A percentile compares a stretch with the other conserved stretches of the same genome.
Evolutionary conservation across 257 asterid genomes (phyloP).

Genomic region (Solanum ahanhuiri): DNA sequence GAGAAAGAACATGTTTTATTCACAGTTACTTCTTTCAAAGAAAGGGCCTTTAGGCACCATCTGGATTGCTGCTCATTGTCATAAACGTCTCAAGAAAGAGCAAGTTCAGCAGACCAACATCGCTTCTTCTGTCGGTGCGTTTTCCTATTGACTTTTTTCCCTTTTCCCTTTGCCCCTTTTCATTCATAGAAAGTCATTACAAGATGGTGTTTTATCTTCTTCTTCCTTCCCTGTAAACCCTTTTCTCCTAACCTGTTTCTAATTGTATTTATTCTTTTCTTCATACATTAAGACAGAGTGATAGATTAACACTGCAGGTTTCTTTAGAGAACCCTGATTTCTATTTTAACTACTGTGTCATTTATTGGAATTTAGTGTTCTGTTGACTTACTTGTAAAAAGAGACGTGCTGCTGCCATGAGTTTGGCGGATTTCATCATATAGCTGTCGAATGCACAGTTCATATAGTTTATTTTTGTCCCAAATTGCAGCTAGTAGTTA

Average conservation of each 20-base stretch:
- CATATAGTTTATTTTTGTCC: not conserved
- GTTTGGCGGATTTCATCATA: not conserved
- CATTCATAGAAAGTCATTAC: not conserved
- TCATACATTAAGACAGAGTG: not conserved
- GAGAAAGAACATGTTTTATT: slow-evolving; percentile 47
- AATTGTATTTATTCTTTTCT: not conserved
- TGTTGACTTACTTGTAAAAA: not conserved
- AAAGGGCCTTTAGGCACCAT: slow-evolving; percentile 62
- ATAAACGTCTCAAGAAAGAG: slow-evolving; percentile 40
- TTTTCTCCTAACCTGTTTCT: not conserved
- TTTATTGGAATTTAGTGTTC: not conserved
- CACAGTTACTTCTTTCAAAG: slow-evolving; percentile 62
- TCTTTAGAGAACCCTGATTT: not conserved
- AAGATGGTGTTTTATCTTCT: not conserved
- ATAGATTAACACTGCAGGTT: not conserved
- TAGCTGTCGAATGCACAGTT: not conserved
- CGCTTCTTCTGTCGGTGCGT: slow-evolving; percentile 72
- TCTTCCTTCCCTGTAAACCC: not conserved
- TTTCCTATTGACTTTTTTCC: not conserved
- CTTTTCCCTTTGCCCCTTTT: not conserved
- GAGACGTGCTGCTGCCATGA: not conserved
- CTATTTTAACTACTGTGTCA: not conserved
- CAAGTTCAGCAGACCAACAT: slow-evolving; percentile 57
- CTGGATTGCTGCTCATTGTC: slow-evolving; percentile 96
- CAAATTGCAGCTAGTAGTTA: not conserved